Conservation (phyloP, 805 yeast genomes). For the Candida tammaniensis region DNA sequence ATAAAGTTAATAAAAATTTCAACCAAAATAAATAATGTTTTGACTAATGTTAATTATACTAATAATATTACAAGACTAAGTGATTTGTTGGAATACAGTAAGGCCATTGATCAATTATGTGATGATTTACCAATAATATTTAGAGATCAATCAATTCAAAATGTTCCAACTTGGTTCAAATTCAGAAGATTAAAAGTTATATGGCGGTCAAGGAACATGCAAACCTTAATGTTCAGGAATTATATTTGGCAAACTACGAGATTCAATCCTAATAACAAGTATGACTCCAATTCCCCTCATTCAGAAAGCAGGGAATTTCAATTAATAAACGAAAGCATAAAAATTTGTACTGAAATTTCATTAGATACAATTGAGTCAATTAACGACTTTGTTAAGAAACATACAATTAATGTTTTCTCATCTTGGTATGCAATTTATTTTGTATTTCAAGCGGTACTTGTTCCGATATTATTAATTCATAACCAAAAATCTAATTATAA, state of each 20-base stretch:
- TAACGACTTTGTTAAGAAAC: conserved; percentile 26
- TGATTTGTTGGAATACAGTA: conserved; percentile 37
- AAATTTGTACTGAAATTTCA: conserved; percentile 32
- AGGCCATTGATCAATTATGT: conserved; percentile 38
- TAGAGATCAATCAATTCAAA: conserved; percentile 32
- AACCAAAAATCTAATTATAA: conserved; percentile 2
- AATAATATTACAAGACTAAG: conserved; percentile 1
- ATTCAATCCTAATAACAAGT: conserved; percentile 33
- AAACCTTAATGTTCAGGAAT: conserved; percentile 53
- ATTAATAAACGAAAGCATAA: conserved; percentile 5
- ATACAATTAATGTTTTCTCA: conserved; percentile 43
- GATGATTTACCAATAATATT: conserved; percentile 46
- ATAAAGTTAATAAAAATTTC: conserved; percentile 2
- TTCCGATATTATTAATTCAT: conserved; percentile 36
- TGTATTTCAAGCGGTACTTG: conserved; percentile 59
- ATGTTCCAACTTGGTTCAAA: conserved; percentile 50
- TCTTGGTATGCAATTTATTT: conserved; percentile 67
- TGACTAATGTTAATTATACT: conserved; percentile 1
- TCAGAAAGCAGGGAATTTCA: neutral
- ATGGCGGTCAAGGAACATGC: conserved; percentile 60
- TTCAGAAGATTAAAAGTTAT: conserved; percentile 50
- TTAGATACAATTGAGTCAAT: conserved; percentile 52
- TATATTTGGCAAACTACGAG: conserved; percentile 52
- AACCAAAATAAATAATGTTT: neutral
- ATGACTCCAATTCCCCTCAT: conserved; percentile 3